These are phyloP conservation scores for Schwanniomyces yamadae DNA, from an alignment of 805 yeast species.

Conservation along the genomic window DNA sequence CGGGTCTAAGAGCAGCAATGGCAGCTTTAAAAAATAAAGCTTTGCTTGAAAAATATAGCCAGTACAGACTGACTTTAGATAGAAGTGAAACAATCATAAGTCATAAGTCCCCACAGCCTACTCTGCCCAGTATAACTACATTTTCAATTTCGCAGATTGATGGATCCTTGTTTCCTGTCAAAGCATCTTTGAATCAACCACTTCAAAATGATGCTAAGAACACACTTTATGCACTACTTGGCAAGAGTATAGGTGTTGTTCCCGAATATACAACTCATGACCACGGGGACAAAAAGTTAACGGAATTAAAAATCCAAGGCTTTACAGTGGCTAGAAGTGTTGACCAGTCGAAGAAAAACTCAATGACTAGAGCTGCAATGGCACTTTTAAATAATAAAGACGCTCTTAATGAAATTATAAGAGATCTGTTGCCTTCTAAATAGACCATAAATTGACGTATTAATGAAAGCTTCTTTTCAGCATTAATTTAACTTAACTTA, in stretches of 20 bases:
- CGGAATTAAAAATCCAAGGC: conserved; percentile 31
- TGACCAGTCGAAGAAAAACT: conserved; percentile 39
- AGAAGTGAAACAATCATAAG: conserved; percentile 14
- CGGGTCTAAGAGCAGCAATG: conserved; percentile 86
- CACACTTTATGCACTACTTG: conserved; percentile 38
- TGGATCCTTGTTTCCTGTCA: conserved; percentile 24
- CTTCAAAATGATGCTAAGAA: conserved; percentile 38
- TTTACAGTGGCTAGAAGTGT: conserved; percentile 28
- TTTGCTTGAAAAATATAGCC: conserved; percentile 62
- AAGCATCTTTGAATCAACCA: conserved; percentile 16
- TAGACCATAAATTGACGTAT: neutral
- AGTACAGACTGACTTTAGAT: conserved; percentile 40
- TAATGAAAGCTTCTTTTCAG: too few species aligned
- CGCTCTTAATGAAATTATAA: conserved; percentile 4
- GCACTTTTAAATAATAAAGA: conserved; percentile 24
- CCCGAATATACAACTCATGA: conserved; percentile 34
- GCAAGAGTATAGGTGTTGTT: conserved; percentile 30
- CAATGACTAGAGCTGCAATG: conserved; percentile 42
- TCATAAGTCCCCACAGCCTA: conserved; percentile 4
- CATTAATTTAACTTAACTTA: too few species aligned
- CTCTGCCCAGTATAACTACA: neutral
- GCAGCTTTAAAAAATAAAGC: conserved; percentile 61
- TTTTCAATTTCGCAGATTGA: conserved; percentile 3
- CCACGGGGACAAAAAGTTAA: conserved; percentile 21
- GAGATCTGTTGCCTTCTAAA: too few species aligned